Evolutionary conservation across 169 alveolate species (phyloP), one percentile per base, ranked within the genome.

Genomic region (Plasmodium gallinaceum): DNA sequence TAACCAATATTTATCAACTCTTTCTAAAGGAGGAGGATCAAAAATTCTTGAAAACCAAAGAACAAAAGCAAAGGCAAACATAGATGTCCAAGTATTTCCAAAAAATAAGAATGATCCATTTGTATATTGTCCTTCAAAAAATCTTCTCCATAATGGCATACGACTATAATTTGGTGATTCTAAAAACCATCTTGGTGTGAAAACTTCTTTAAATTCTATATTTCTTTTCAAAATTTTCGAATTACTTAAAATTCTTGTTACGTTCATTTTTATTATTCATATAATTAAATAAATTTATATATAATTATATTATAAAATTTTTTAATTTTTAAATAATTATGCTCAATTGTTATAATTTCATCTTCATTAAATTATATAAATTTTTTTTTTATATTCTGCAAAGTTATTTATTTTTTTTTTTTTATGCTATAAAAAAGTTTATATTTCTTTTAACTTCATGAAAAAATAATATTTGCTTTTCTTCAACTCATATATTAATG

Each of bases 41-140:
- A 94, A 93, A 12, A 95, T 74, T 43, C 97, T 85, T 45, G 96
- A 92, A 76, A 91, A 91, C 97, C 97, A 95, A 58, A 95, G 73
- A 42, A 95, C 72, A 62, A 93, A 92, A 16, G 96, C 97, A 78
- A 95, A 94, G 8, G 97, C 94, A 37, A 96, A 96, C 74, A 95
- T 91, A 7, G 97, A 95, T 7, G 97, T 95, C 97, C 97, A 95
- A 4, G 97, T 95, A 72, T 95, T 94, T 5, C 97, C 97, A 73
- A 94, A 95, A 57, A 95, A 87, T 74, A 95, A 80, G 68, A 95
- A 95, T 16, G 92, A 92, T 7, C 96, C 80, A 75, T 96, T 95
- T 39, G 95, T 69, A 70, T 95, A 95, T 69, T 95, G 97, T 4
- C 95, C 95, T 78, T 95, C 97, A 91, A 96, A 93, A 80, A 88